These are phyloP conservation scores for Urtica urens DNA, from an alignment of 306 rosid genomes.

Conservation along the genomic window DNA sequence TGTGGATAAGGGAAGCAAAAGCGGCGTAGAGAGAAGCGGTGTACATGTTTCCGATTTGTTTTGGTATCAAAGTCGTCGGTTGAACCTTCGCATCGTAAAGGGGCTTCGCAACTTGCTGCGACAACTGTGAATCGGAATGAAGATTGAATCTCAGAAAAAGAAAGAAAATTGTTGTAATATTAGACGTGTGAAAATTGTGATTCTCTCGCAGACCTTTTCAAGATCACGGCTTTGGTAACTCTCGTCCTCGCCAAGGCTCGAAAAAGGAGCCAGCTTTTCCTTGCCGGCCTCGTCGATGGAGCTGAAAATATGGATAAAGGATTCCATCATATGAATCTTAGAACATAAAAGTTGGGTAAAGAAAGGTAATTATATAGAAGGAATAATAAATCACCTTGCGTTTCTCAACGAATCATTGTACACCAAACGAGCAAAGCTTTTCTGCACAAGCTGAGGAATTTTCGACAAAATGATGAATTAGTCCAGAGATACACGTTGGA, in stretches of 20 bases:
- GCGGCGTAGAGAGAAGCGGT: constrained; percentile 99
- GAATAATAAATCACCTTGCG: constrained; percentile 41
- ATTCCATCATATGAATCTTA: constrained; percentile 6
- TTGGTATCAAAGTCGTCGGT: constrained; percentile 84
- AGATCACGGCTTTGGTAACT: constrained; percentile 96
- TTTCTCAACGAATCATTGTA: constrained; percentile 64
- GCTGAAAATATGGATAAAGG: constrained; percentile 37
- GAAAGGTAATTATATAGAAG: neutral
- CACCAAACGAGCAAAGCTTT: constrained; percentile 85
- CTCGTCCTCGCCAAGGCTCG: constrained; percentile 59
- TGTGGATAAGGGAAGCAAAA: constrained; percentile 80
- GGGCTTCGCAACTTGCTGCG: constrained; percentile 87
- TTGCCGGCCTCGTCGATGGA: constrained; percentile 55
- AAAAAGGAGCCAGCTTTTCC: constrained; percentile 74
- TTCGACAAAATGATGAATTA: constrained; percentile 13
- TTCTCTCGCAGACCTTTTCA: constrained; percentile 53
- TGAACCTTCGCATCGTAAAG: constrained; percentile 75
- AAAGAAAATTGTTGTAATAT: neutral
- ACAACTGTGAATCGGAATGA: constrained; percentile 36
- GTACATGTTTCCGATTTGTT: constrained; percentile 98
- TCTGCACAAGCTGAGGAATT: constrained; percentile 89
- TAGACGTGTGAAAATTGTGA: neutral
- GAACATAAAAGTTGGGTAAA: constrained; percentile 7
- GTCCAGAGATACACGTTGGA: constrained; percentile 3
- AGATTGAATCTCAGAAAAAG: neutral